Evolutionary conservation across 2,329 filamentous ascomycete species (phyloP), one percentile per base, ranked within the genome.

Genomic region (Aquanectria penicillioides): DNA sequence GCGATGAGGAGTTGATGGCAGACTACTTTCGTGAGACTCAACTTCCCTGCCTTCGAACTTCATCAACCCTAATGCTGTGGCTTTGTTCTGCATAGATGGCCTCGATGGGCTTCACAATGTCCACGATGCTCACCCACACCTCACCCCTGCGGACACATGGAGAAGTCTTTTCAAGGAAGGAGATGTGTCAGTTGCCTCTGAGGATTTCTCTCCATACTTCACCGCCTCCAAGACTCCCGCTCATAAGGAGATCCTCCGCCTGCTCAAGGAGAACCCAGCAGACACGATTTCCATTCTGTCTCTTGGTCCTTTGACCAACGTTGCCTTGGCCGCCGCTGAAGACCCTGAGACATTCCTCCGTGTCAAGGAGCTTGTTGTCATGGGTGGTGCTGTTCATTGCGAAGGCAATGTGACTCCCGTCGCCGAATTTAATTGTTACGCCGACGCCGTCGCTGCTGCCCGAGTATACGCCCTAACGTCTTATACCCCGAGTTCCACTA

Each of bases 391-490:
- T 20, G 85, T 99, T 51, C 83, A 91, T 58, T 79, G 88, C 38
- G 84, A 88, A 47, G 95, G 95, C 67, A 99, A 99, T 75, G 88
- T 92, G 71, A 89, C 87, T 40, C 94, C 95, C 2, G 86, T 90
- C 11, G 93, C 92, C 62, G 95, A 99, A 75, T 99, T 99, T 85
- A 99, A 99, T 80, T 91, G 90, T 56, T 97, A 93, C 71, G 94
- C 95, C 57, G 96, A 99, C 74, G 83, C 91, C 17, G 84, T 92
- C 34, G 91, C 92, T 23, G 86, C 91, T 0, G 91, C 92, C 10
- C 84, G 91, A 12, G 85, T 95, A 15, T 94, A 89, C 71, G 90
- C 92, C 6, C 80, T 95, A 62, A 93, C 91, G 0, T 93, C 90
- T 1, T 85, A 83, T 6, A 87, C 80, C 28, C 95, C 95, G 1